Base-by-base conservation (phyloP, 805 yeast species). In the Barnettozyma botsteinii region DNA sequence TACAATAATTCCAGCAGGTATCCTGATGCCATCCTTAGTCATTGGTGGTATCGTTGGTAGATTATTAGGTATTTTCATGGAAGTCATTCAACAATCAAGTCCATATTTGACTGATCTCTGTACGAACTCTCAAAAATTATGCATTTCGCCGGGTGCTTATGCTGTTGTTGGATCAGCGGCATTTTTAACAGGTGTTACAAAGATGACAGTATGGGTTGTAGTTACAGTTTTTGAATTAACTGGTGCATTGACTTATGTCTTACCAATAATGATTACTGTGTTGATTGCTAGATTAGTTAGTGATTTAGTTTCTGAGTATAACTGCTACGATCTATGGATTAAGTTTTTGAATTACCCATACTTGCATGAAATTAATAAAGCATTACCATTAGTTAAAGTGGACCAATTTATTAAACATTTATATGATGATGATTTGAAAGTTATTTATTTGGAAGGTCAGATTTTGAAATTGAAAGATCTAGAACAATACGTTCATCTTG, bases 111-210 rank as follows among this genome's bases (percentile, higher is more conserved):
- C 70, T 1, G 33, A 52, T 3, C 56, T 63, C 15, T 71, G 76
- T 46, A 38, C 68, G 2, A 63, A 72, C 37, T 69, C 75, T 0
- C 61, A 61, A 22, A 66, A 63, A 35, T 57, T 67, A 41, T 79
- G 93, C 50, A 78, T 86, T 9, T 81, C 88, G 2, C 94, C 94
- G 0, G 89, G 93, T 0, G 85, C 89, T 0, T 87, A 86, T 55
- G 95, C 95, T 0, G 82, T 86, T 9, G 85, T 87, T 18, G 95
- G 96, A 0, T 87, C 95, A 0, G 95, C 88, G 0, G 72, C 95
- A 1, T 82, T 85, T 40, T 66, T 85, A 49, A 77, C 93, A 0
- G 94, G 95, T 5, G 77, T 81, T 13, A 85, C 95, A 4, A 77
- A 85, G 48, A 73, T 86, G 62, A 85, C 89, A 4, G 81, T 85